A percentile compares a stretch with the other conserved stretches of the same genome.
phyloP scores from a whole-genome alignment of 192 early-diverging fungal species.

The Funneliformis mosseae region DNA sequence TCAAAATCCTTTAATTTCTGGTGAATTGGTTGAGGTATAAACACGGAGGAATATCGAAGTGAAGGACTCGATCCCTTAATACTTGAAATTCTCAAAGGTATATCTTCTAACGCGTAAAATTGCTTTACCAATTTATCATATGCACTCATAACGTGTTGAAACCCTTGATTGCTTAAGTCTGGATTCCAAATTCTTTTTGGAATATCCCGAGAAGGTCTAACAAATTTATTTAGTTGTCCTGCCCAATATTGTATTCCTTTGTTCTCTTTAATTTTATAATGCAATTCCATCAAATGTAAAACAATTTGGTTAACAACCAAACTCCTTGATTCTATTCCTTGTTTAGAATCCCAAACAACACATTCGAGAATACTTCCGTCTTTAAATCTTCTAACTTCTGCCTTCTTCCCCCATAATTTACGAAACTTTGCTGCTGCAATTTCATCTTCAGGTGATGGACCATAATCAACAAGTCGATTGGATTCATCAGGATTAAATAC shows the following conservation, averaged over 20 bases:
- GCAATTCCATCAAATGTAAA: conserved; percentile 71
- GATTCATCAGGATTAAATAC: conserved; percentile 69
- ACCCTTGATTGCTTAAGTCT: conserved; percentile 50
- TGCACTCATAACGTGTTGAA: conserved; percentile 66
- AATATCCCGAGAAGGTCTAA: conserved; percentile 54
- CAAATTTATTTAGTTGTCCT: conserved; percentile 64
- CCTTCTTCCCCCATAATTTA: conserved; percentile 84
- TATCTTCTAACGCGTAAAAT: conserved; percentile 60
- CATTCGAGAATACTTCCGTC: conserved; percentile 90
- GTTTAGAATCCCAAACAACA: conserved; percentile 74
- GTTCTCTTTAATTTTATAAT: conserved; percentile 60
- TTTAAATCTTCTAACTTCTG: conserved; percentile 92
- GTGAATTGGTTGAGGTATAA: conserved; percentile 69
- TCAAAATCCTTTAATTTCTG: neutral
- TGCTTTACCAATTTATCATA: conserved; percentile 68
- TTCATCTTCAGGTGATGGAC: conserved; percentile 79
- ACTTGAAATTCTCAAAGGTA: conserved; percentile 68
- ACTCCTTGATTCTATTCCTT: conserved; percentile 63
- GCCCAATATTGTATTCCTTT: conserved; percentile 62
- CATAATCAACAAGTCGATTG: conserved; percentile 80
- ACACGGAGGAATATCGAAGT: conserved; percentile 74
- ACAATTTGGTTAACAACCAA: conserved; percentile 82
- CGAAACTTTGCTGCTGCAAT: conserved; percentile 69
- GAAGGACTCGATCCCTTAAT: conserved; percentile 60
- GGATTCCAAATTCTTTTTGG: conserved; percentile 51